Base-by-base conservation (phyloP, 2,329 filamentous ascomycete species). In the Rhynchosporium secalis region DNA sequence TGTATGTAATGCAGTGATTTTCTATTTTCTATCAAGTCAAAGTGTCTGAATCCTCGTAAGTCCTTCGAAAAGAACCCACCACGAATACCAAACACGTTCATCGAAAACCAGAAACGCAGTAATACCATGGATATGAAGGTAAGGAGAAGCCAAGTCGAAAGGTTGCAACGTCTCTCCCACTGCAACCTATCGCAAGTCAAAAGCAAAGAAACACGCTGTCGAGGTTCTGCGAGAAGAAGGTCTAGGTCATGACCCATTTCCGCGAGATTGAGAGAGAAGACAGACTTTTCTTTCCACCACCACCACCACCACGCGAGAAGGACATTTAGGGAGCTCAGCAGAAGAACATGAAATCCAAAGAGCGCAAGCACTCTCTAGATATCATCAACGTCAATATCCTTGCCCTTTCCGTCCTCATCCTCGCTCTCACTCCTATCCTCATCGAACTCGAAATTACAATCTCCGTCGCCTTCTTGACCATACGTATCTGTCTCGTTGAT, bases 401-500 rank as follows among this genome's bases (percentile, higher is more conserved):
- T 92, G 75, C 83, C 86, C 73, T 80, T 81, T 63, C 77, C 81
- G 68, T 77, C 80, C 58, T 79, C 82, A 58, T 81, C 82, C 31
- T 84, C 79, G 51, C 81, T 84, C 74, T 90, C 88, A 57, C 69
- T 71, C 69, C 88, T 83, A 78, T 96, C 94, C 78, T 98, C 93
- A 80, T 96, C 95, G 82, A 98, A 98, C 81, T 98, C 95, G 83
- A 99, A 96, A 80, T 95, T 95, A 81, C 90, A 92, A 75, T 96
- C 92, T 78, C 95, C 94, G 77, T 96, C 90, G 78, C 92, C 93
- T 77, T 93, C 91, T 78, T 93, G 91, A 74, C 91, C 86, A 75
- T 89, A 96, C 54, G 92, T 96, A 79, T 98, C 95, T 68, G 92
- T 96, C 86, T 99, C 95, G 86, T 99, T 99, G 86, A 99, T 99